Base-by-base conservation (phyloP, 1,284 basidiomycete genomes). In the Moesziomyces sp. region DNA sequence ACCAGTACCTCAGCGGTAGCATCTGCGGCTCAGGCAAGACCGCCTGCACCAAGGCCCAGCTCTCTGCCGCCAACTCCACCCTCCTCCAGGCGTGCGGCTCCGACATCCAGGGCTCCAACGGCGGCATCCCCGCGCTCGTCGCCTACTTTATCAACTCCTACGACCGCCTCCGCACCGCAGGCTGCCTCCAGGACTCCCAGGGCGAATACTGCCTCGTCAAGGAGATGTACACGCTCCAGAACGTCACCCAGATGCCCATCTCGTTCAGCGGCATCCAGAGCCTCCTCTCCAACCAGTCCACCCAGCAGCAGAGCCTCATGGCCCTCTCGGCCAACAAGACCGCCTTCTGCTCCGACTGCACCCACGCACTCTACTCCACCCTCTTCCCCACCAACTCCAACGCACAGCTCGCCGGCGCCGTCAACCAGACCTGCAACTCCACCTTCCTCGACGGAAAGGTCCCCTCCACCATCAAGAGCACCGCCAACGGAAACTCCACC, bases 301-400 rank as follows among this genome's bases (percentile, higher is more conserved):
- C 50, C 14, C 61, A 65, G 42, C 46, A 57, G 46, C 53, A 58
- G 46, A n/a, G 42, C 10, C 52, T 74, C 35, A 19, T 42, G 44
- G 61, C 57, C 4, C 48, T 69, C 3, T 48, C 58, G 3, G 49
- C 48, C 0, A 74, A 74, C 58, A 61, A 59, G 44, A 65, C 71
- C 48, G 65, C 61, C 46, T 69, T 74, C 62, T 74, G 71, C 58
- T 62, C 65, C 8, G 65, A 61, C 38, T 74, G 71, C 65, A 74
- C 61, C 30, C 61, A 74, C 48, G 71, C 48, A 3, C 61, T 74
- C 28, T 65, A 65, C 58, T 11, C 71, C 16, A 16, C 24, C 10
- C 58, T 69, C n/a, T 65, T 65, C 65, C 50, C 52, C 38, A 46
- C 14, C 58, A 65, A 63, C 53, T 45, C 54, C 6, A 56, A 69